These are phyloP conservation scores for Diaporthe amygdali DNA, from an alignment of 2,329 filamentous ascomycete species.

Conservation along the genomic window DNA sequence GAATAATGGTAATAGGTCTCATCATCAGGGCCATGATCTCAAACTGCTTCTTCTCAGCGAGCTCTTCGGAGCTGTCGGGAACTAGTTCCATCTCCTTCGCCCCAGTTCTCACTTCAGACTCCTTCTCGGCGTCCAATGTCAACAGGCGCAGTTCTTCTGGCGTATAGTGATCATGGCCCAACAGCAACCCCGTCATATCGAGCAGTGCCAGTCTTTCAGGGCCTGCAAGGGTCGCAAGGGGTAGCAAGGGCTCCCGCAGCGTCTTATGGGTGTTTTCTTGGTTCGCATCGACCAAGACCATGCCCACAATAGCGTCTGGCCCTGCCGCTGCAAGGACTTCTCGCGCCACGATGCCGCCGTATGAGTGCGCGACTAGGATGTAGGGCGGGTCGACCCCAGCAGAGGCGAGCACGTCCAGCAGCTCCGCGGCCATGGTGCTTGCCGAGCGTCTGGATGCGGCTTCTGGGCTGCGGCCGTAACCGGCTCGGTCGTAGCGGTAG, in stretches of 20 bases:
- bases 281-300: background rate
- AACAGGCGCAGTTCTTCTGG: background rate
- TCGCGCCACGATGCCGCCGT: background rate
- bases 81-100: background rate
- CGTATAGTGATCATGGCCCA: background rate
- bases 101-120: background rate
- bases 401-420: background rate
- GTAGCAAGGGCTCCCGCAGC: background rate
- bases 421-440: background rate
- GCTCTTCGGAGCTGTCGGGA: background rate
- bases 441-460: background rate
- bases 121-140: background rate
- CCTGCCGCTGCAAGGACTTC: background rate
- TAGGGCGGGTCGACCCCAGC: background rate
- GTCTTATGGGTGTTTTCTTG: background rate
- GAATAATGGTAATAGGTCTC: background rate
- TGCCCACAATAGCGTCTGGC: background rate
- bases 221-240: background rate
- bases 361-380: background rate
- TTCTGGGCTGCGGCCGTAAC: slow-evolving; percentile 7
- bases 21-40: background rate
- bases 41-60: background rate
- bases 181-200: slow-evolving; percentile 4
- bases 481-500: slow-evolving; percentile 20
- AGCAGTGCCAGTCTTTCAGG: background rate